phyloP scores from a whole-genome alignment of 805 yeast species.

The Pichia membranifaciens region DNA sequence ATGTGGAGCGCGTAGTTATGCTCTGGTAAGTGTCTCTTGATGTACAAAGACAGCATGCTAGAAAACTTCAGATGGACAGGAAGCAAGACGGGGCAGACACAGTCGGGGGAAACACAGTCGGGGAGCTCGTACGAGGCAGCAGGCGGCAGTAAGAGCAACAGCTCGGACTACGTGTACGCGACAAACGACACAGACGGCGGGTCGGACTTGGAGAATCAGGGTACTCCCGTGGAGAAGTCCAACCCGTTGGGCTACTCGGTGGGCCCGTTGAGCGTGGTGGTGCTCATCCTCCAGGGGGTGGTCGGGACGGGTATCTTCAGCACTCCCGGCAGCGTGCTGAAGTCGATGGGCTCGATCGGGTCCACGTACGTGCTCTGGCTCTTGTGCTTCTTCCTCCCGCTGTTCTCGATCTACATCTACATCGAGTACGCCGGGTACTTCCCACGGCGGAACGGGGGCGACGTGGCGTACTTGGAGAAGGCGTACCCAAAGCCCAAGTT shows the following conservation, averaged over 20 bases:
- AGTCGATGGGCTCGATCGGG: constrained; percentile 39
- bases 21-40: no score
- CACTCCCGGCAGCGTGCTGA: constrained; percentile 56
- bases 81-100: no score
- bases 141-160: no score
- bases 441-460: constrained; percentile 71
- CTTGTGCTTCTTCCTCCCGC: constrained; percentile 35
- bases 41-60: no score
- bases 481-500: constrained; percentile 64
- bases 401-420: constrained; percentile 34
- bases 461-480: constrained; percentile 72
- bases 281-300: constrained; percentile 61
- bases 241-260: constrained; percentile 36
- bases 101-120: no score
- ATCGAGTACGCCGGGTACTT: constrained; percentile 39
- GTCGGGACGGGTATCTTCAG: constrained; percentile 75
- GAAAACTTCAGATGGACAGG: no score
- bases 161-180: no score
- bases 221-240: constrained; percentile 33
- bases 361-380: constrained; percentile 41
- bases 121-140: no score
- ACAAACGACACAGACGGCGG: no score
- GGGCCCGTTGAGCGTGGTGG: constrained; percentile 39
- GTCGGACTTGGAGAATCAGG: not conserved
- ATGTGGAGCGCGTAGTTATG: no score